Conservation (phyloP, 2,329 filamentous ascomycete species). For the Penicillium sp. region DNA sequence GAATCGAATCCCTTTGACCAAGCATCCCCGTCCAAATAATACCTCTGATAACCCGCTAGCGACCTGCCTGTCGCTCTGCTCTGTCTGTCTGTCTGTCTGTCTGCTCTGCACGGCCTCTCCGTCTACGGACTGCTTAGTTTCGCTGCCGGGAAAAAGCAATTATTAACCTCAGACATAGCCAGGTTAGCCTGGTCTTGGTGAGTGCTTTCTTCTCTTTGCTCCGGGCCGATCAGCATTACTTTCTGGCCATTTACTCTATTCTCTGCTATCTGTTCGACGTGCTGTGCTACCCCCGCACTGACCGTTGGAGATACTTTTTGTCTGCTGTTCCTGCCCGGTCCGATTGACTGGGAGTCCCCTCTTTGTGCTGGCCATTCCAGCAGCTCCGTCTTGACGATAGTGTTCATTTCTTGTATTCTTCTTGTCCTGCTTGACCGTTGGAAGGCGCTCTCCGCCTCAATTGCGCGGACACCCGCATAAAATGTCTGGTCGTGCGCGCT, state of each 20-base stretch:
- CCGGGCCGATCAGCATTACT: too few relatives aligned
- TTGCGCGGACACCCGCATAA: background rate
- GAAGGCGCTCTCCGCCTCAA: background rate
- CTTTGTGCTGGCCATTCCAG: background rate
- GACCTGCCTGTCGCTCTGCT: background rate
- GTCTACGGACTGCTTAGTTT: too few relatives aligned
- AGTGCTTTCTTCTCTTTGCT: background rate
- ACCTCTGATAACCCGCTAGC: background rate
- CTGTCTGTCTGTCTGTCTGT: background rate
- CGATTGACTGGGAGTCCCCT: background rate
- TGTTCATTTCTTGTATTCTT: background rate
- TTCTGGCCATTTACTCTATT: background rate
- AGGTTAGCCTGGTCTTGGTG: background rate
- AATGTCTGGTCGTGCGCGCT: background rate
- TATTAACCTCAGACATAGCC: background rate
- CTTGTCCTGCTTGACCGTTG: background rate
- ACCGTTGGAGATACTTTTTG: background rate
- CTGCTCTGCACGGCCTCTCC: background rate
- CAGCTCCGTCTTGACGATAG: background rate
- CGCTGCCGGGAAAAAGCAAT: background rate
- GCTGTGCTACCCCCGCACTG: background rate
- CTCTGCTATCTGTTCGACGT: background rate
- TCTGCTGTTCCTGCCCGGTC: background rate
- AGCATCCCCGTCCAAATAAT: background rate
- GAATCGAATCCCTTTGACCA: background rate